These are phyloP conservation scores for Bipolaris victoriae DNA, from an alignment of 2,329 filamentous ascomycete genomes.

Conservation along the genomic window DNA sequence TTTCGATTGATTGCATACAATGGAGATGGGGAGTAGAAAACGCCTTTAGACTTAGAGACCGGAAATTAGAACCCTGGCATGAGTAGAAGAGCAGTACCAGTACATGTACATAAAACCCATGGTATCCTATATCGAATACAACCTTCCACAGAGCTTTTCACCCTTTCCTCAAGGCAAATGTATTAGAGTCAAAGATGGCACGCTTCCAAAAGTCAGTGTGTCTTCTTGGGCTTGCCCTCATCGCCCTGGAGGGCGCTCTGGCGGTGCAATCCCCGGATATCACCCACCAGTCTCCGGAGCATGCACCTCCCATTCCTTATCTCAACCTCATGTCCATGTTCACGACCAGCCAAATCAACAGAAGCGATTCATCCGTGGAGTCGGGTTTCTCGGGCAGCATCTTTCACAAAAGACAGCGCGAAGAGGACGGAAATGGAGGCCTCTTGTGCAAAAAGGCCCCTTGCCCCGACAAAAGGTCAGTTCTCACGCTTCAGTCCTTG, in stretches of 20 bases:
- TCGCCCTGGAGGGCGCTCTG: not conserved
- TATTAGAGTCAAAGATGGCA: not conserved
- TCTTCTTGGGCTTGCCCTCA: not conserved
- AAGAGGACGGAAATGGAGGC: conserved; percentile 1
- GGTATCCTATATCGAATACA: not conserved
- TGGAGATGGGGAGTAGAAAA: not conserved
- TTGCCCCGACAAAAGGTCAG: not conserved
- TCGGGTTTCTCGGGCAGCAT: not conserved
- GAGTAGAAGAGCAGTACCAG: not conserved
- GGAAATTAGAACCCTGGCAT: not conserved
- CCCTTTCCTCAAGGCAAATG: not conserved
- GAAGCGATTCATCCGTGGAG: not conserved
- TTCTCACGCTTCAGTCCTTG: not conserved
- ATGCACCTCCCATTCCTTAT: not conserved
- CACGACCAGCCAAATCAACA: not conserved
- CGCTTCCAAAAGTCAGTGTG: not conserved
- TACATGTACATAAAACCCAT: not conserved
- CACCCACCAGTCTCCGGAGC: not conserved
- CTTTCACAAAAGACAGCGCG: not conserved
- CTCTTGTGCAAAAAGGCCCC: not conserved
- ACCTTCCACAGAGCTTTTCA: not conserved
- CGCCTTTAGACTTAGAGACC: not conserved
- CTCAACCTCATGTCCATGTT: not conserved
- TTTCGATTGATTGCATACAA: not conserved
- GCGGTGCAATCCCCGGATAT: not conserved